Evolutionary conservation across 352 stramenopile genomes (phyloP), one percentile per base, ranked within the genome.

Genomic region (Phytophthora cajani): DNA sequence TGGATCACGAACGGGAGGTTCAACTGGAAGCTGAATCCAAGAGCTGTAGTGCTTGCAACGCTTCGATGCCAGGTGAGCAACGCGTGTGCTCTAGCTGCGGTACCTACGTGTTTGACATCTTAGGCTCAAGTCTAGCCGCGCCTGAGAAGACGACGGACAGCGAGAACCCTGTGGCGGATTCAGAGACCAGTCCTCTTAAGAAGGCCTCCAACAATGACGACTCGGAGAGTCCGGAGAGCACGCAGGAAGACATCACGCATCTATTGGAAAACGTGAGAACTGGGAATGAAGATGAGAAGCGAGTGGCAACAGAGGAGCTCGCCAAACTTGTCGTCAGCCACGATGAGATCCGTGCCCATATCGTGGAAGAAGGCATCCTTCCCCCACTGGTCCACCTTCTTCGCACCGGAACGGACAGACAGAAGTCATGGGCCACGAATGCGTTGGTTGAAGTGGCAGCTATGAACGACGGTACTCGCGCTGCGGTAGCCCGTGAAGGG

Each of bases 331-430:
- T 59, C 17, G 32, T 47, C 3, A 59, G 30, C 27, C 53, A 59
- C n/a, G 53, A 59, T 12, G 53, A 46, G 32, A 59, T 59, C 17
- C 53, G 53, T 8, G 53, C 53, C 30, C 53, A 59, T n/a, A 59
- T 42, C 25, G 51, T 57, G 16, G 51, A 57, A 38, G 51, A 57
- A 23, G 51, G 51, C 23, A 57, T 57, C 17, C 51, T 57, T 4
- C 51, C 51, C 19, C 51, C 51, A 14, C 51, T 57, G 7, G 25
- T 57, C 16, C 25, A 42, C 17, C 51, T 57, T 38, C 51, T 57
- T 40, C 51, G 51, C 11, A 57, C 25, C 51, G 51, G 51, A 33
- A 57, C 51, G 5, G 51, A 57, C 17, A 3, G 51, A 14, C 51
- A 57, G 51, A 57, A 36, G 25, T 14, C 23, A 8, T 57, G 51